phyloP scores from a whole-genome alignment of 192 early-diverging fungal genomes.

The Coemansia erecta region DNA sequence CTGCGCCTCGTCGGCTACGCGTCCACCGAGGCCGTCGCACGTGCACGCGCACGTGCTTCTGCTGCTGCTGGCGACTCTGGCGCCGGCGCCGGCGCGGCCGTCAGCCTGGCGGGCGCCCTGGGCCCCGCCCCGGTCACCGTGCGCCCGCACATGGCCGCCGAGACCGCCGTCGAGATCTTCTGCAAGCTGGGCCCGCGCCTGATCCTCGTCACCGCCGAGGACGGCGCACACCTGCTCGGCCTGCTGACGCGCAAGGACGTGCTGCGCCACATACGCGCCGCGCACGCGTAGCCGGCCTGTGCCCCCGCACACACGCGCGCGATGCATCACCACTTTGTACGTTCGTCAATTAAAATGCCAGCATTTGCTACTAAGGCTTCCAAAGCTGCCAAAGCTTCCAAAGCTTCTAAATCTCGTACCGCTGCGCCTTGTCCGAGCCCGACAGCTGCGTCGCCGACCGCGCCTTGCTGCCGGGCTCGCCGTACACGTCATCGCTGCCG shows the following conservation, averaged over 20 bases:
- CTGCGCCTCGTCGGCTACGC: constrained; percentile 72
- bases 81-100: not conserved
- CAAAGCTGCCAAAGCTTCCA: too few relatives aligned
- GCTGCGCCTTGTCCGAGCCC: not conserved
- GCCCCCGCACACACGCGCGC: not conserved
- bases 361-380: not conserved
- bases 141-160: constrained; percentile 64
- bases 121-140: constrained; percentile 69
- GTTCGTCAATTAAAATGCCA: not conserved
- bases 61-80: not conserved
- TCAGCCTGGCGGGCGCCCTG: constrained; percentile 29
- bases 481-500: not conserved
- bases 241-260: constrained; percentile 78
- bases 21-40: constrained; percentile 45
- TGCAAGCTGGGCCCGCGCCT: constrained; percentile 78
- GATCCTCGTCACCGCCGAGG: constrained; percentile 64
- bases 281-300: too few relatives aligned
- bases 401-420: not conserved
- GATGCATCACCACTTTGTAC: not conserved
- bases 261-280: constrained; percentile 31
- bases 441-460: not conserved
- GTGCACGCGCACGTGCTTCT: not conserved
- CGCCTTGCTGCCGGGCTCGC: not conserved
- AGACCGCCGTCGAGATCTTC: constrained; percentile 79
- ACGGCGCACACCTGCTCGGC: constrained; percentile 60